Base-by-base conservation (phyloP, 1,139 yeast genomes). In the Hyphopichia pseudoburtonii region DNA sequence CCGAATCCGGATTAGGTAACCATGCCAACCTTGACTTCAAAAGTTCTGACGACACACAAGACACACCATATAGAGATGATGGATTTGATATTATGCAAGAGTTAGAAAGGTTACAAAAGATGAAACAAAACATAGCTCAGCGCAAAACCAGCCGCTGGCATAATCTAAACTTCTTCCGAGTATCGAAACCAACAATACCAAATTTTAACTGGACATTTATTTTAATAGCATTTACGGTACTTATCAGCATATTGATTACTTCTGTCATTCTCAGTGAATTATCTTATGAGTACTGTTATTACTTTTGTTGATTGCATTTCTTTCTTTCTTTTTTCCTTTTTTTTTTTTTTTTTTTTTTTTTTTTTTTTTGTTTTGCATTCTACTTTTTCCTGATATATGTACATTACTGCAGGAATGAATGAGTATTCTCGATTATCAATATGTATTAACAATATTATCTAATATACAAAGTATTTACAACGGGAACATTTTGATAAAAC, bases 231-330 rank as follows among this genome's bases (percentile, higher is more conserved):
- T 42, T 41, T 38, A 35, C 25, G n/a, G 36, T 36, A 6, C 26
- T 45, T 8, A 24, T 46, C 9, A 27, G 52, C 16, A 43, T 56
- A 32, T 34, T 51, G 10, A 36, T 43, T 18, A 46, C 57, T 3
- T 57, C 66, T 9, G 52, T 56, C 38, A 34, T 54, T 18, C 60
- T 60, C 6, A 60, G 67, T 7, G 64, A 60, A 25, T 50, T 62
- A 30, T 52, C 51, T 27, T 65, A 66, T 47, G 63, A 62, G 19
- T 66, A 66, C 48, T 66, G 73, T 45, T 66, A 66, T 44, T 66
- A 63, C 47, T 57, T 53, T 42, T 66, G 72, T 46, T 66, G 43
- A 50, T 18, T 35, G 39, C 40, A 42, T 37, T 36, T 42, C 34
- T 23, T 40, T 34, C 8, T 4, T 24, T 24, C 14, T 24, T 24